Evolutionary conservation across 176 grass and related monocot genomes (phyloP).

Genomic region (Stipa capillata): DNA sequence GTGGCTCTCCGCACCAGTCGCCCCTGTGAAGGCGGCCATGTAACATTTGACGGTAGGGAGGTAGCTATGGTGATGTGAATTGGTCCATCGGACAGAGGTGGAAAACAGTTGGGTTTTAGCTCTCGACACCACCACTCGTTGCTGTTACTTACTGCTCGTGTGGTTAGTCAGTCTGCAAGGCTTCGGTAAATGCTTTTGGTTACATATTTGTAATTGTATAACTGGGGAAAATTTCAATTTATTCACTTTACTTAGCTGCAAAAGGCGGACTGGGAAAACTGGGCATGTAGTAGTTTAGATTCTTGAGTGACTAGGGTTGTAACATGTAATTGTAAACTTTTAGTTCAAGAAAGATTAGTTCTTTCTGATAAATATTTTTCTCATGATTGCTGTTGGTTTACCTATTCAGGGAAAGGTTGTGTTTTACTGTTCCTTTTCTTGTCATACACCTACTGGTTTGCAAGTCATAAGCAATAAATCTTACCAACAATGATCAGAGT

Average conservation of each 20-base stretch:
- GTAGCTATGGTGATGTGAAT: conserved; percentile 18
- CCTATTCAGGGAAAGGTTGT: background rate
- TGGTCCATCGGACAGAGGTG: background rate
- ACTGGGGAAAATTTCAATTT: conserved; percentile 36
- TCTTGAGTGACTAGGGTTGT: conserved; percentile 28
- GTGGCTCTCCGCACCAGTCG: too few relatives aligned
- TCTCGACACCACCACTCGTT: conserved; percentile 26
- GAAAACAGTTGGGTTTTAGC: conserved; percentile 42
- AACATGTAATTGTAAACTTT: conserved; percentile 42
- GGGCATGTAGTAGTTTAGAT: conserved; percentile 41
- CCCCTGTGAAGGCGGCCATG: background rate
- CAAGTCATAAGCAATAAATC: too few relatives aligned
- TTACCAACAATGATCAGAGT: background rate
- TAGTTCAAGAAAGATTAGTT: conserved; percentile 32
- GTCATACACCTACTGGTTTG: background rate
- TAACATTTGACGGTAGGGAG: conserved; percentile 46
- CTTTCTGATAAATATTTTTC: background rate
- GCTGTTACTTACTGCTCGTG: conserved; percentile 34
- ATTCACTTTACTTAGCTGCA: conserved; percentile 41
- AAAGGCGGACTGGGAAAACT: conserved; percentile 1
- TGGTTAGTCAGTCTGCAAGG: conserved; percentile 14
- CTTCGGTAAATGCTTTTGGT: conserved; percentile 14
- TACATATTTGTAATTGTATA: conserved; percentile 52
- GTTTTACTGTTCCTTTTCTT: background rate
- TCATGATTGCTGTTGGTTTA: background rate